These are phyloP conservation scores for Sugiyamaella xylanicola DNA, from an alignment of 1,139 yeast species.

Conservation along the genomic window DNA sequence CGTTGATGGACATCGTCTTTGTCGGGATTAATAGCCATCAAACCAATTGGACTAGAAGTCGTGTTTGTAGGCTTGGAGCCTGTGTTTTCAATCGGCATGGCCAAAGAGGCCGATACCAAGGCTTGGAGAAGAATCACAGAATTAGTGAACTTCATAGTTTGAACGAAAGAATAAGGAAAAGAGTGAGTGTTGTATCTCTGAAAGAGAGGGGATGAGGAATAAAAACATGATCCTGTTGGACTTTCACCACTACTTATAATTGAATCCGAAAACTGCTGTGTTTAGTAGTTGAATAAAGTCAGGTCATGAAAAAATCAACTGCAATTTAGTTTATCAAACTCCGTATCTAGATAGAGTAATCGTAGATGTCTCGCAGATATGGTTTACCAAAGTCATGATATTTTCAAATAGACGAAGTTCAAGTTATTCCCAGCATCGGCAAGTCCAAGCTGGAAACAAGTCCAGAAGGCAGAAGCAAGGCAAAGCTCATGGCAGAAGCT, in stretches of 20 bases:
- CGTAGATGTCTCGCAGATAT: too few species aligned
- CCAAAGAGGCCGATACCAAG: constrained; percentile 23
- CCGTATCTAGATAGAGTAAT: neutral
- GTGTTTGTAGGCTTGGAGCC: neutral
- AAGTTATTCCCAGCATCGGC: too few species aligned
- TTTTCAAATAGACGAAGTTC: too few species aligned
- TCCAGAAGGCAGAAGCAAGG: too few species aligned
- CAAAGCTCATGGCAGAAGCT: too few species aligned
- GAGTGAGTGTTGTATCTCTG: constrained; percentile 2
- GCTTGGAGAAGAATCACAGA: constrained; percentile 25
- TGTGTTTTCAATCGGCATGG: constrained; percentile 19
- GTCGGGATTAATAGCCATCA: constrained; percentile 16
- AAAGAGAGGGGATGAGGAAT: neutral
- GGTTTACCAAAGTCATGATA: too few species aligned
- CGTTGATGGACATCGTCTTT: constrained; percentile 13
- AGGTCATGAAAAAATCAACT: too few species aligned
- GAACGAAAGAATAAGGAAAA: constrained; percentile 12
- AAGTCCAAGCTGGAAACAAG: too few species aligned
- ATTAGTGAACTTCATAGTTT: constrained; percentile 23
- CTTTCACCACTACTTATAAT: neutral
- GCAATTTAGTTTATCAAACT: too few species aligned
- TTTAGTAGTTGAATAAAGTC: neutral
- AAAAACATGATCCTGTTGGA: neutral
- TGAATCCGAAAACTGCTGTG: neutral
- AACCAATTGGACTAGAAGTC: constrained; percentile 12